Percentiles rank a stretch among this genome's conserved stretches.
phyloP scores from a whole-genome alignment of 2,329 filamentous ascomycete genomes.

The Cadophora malorum region DNA sequence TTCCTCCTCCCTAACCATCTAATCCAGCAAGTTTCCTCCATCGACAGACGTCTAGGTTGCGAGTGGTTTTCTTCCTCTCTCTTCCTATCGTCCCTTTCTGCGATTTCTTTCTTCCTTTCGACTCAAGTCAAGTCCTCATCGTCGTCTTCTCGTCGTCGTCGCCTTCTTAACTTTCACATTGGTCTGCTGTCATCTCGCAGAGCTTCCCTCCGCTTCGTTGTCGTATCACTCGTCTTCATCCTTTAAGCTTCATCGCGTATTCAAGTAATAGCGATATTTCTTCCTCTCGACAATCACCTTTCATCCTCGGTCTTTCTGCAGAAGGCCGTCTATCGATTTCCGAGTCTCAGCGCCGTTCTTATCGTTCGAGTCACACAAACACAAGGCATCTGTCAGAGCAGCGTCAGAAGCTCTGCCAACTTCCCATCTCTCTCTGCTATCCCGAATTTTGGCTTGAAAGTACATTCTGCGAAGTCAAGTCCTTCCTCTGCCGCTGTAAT shows the following conservation, averaged over 20 bases:
- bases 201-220: conserved; percentile 34
- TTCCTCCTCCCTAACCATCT: conserved; percentile 24
- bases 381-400: conserved; percentile 34
- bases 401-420: conserved; percentile 31
- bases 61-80: conserved; percentile 45
- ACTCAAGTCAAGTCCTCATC: conserved; percentile 28
- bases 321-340: conserved; percentile 37
- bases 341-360: conserved; percentile 42
- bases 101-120: conserved; percentile 39
- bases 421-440: conserved; percentile 37
- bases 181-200: conserved; percentile 37
- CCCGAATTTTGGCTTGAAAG: conserved; percentile 33
- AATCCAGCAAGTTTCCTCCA: conserved; percentile 35
- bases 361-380: conserved; percentile 43
- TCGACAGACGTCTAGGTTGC: conserved; percentile 43
- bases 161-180: conserved; percentile 40
- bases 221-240: conserved; percentile 35
- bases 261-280: conserved; percentile 39
- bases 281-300: conserved; percentile 40
- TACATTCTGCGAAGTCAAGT: conserved; percentile 33
- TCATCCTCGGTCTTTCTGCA: conserved; percentile 41
- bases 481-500: conserved; percentile 34
- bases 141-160: conserved; percentile 40
- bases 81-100: conserved; percentile 42
- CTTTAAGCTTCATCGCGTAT: conserved; percentile 35